Evolutionary conservation across 179 eudicot species (phyloP), one percentile per base, ranked within the genome.

Genomic region (Beta lomatogona): DNA sequence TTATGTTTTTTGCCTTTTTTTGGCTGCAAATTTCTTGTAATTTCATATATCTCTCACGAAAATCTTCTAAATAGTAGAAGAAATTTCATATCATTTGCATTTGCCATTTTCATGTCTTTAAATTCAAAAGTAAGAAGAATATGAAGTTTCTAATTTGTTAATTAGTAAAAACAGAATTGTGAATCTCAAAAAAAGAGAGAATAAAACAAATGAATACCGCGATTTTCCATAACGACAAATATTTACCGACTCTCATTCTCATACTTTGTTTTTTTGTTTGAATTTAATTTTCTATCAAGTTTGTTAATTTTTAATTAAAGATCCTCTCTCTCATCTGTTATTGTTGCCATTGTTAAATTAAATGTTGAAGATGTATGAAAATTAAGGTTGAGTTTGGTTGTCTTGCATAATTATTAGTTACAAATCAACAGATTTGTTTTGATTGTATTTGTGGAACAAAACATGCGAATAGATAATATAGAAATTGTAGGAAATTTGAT

Each of bases 141-240:
- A 36, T 73, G 77, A 73, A 73, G 77, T 25, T 73, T 73, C 77
- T 73, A 73, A 55, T 55, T 73, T 73, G 77, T 73, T 73, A 25
- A 73, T 54, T 75, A 75, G 65, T 4, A 50, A 36, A 36, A 36
- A 75, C 77, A 57, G 66, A 31, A 75, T 57, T 75, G 77, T 58
- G 52, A 75, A 75, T 75, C 77, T 75, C 77, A 75, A 75, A 7
- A 57, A 74, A 28, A 73, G 7, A 50, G 13, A 14, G 53, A 7
- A 57, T 16, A 75, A 75, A 75, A 75, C 66, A 31, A 57, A 74
- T 55, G 28, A 6, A 9, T 16, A 55, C 52, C 12, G 66, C 25
- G 55, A 36, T 58, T 19, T 58, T 10, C 18, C 12, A 16, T 8
- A 28, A 73, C 41, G 77, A 55, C 77, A 73, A 72, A 72, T 52